Evolutionary conservation across 495 filamentous ascomycete genomes (phyloP).

Genomic region (Daldinia concentrica): DNA sequence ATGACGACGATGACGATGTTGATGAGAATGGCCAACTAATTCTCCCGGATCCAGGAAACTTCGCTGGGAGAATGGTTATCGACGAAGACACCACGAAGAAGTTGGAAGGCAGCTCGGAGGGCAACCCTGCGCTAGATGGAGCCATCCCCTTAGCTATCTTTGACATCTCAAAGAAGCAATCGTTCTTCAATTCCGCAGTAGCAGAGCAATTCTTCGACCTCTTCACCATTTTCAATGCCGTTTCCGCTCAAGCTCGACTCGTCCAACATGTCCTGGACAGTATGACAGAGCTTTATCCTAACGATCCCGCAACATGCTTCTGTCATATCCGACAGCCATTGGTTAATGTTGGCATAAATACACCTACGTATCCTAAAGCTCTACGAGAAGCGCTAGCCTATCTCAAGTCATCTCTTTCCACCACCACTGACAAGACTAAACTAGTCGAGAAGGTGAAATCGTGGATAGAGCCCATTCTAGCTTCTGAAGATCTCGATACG

Average conservation of each 20-base stretch:
- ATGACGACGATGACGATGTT: slow-evolving; percentile 49
- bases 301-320: slow-evolving; percentile 66
- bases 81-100: slow-evolving; percentile 66
- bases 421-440: slow-evolving; percentile 51
- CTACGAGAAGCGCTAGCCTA: slow-evolving; percentile 70
- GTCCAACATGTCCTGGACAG: slow-evolving; percentile 76
- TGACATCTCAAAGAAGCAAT: slow-evolving; percentile 83
- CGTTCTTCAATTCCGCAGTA: slow-evolving; percentile 67
- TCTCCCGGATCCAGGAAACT: slow-evolving; percentile 53
- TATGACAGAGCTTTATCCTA: slow-evolving; percentile 67
- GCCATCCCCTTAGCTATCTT: slow-evolving; percentile 94
- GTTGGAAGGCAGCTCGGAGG: slow-evolving; percentile 75
- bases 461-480: slow-evolving; percentile 68
- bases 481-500: slow-evolving; percentile 67
- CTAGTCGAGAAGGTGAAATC: slow-evolving; percentile 65
- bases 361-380: slow-evolving; percentile 76
- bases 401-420: slow-evolving; percentile 59
- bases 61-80: slow-evolving; percentile 54
- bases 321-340: slow-evolving; percentile 77
- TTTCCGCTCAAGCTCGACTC: slow-evolving; percentile 73
- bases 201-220: slow-evolving; percentile 83
- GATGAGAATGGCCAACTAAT: slow-evolving; percentile 47
- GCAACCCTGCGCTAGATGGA: slow-evolving; percentile 84
- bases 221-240: slow-evolving; percentile 70
- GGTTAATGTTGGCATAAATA: slow-evolving; percentile 68